Base-by-base conservation (phyloP, 208 protist genomes). In the Trypanosoma boissoni region DNA sequence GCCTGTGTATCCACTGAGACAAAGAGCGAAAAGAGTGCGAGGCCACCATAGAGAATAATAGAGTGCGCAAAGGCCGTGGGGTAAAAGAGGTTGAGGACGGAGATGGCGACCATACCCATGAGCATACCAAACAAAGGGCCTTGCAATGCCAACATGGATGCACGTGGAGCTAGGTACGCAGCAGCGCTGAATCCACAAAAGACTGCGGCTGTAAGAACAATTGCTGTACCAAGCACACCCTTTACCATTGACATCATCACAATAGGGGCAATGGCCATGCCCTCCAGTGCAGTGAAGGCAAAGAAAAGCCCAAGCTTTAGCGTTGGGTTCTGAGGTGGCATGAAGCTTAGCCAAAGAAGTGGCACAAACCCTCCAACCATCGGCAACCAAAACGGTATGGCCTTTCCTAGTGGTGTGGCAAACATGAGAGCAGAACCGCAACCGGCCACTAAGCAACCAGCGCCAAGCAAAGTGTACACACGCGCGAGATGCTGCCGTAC, bases 161-260 rank as follows among this genome's bases (percentile, higher is more conserved):
- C 88, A 14, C 81, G 83, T 9, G 88, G 88, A 8, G 86, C 65
- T 21, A 95, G 59, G 56, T 86, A 88, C 18, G 88, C 88, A 10
- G 86, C 85, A 0, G 88, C 80, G 49, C 79, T 93, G 76, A 95
- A 95, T 39, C 88, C 88, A 31, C 72, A 80, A 58, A 92, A 95
- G 32, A 92, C 76, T 23, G 88, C 88, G 0, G 65, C 83, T 7
- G 88, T 95, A 12, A 95, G 74, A 18, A 92, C 64, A 12, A 93
- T 46, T 1, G 88, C 88, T 8, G 88, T 91, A 48, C 72, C 64
- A 14, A 95, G 74, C 9, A 92, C 86, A 8, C 88, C 88, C 63
- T 91, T 91, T 66, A 79, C 79, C 50, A 69, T 60, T n/a, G 80
- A 81, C 44, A 78, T 56, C 24, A 83, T 68, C 44, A 95, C 74